These are phyloP conservation scores for Scutellospora calospora DNA, from an alignment of 371 early-diverging fungal genomes.

Conservation along the genomic window DNA sequence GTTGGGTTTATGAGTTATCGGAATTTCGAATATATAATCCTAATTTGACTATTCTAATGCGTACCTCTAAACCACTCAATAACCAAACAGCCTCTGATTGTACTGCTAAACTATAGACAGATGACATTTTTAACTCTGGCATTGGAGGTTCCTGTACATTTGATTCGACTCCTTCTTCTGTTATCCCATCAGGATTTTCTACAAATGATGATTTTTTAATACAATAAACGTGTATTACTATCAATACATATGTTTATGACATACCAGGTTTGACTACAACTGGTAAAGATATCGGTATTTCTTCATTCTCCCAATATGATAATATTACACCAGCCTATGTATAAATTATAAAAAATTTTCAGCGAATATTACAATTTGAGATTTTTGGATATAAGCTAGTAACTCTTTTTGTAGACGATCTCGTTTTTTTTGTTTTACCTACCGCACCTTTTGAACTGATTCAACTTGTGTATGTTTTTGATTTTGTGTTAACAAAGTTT, in stretches of 20 bases:
- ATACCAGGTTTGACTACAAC: slow-evolving; percentile 32
- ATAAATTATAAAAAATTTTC: background rate
- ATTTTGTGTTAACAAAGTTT: slow-evolving; percentile 78
- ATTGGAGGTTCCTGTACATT: slow-evolving; percentile 24
- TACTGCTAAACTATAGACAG: slow-evolving; percentile 90
- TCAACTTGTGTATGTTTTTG: slow-evolving; percentile 90
- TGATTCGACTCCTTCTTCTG: background rate
- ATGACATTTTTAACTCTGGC: slow-evolving; percentile 74
- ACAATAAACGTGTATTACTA: background rate
- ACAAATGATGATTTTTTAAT: background rate
- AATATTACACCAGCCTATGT: slow-evolving; percentile 79
- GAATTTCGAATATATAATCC: too few species aligned
- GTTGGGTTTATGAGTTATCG: too few species aligned
- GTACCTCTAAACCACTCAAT: slow-evolving; percentile 78
- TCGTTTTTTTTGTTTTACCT: too few species aligned
- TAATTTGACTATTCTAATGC: too few species aligned
- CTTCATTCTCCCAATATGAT: slow-evolving; percentile 95
- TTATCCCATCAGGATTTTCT: slow-evolving; percentile 46
- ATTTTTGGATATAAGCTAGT: too few species aligned
- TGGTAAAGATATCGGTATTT: slow-evolving; percentile 51
- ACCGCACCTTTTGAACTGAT: slow-evolving; percentile 77
- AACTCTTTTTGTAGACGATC: background rate
- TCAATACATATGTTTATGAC: background rate
- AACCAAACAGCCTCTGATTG: slow-evolving; percentile 93
- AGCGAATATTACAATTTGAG: too few species aligned